Conservation (phyloP, 805 yeast genomes). For the Candida piceae region DNA sequence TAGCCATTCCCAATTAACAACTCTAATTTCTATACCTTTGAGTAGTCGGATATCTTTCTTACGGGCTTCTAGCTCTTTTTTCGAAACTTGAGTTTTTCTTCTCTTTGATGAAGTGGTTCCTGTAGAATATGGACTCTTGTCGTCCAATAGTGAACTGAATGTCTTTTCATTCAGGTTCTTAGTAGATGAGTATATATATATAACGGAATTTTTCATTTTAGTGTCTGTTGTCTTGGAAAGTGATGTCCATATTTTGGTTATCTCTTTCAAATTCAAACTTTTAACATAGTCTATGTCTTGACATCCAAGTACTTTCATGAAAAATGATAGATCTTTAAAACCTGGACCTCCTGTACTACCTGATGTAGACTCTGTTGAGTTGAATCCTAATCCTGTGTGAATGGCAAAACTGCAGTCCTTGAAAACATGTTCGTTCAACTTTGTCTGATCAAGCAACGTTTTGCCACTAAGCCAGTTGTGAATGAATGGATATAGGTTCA, state of each 20-base stretch:
- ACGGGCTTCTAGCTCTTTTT: conserved; percentile 1
- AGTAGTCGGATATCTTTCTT: not conserved
- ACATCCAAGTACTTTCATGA: conserved; percentile 12
- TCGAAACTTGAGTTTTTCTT: too few species aligned
- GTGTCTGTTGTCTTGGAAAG: too few species aligned
- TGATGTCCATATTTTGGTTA: too few species aligned
- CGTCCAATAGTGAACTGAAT: conserved; percentile 3
- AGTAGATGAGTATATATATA: conserved; percentile 6
- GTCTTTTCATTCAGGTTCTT: conserved; percentile 8
- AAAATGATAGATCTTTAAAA: conserved; percentile 6
- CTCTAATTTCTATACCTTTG: conserved; percentile 14
- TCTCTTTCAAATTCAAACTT: not conserved
- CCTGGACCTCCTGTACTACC: conserved; percentile 2
- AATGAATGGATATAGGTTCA: conserved; percentile 42
- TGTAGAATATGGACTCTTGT: too few species aligned
- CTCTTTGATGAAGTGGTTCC: conserved; percentile 1
- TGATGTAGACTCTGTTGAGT: too few species aligned
- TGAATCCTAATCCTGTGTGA: too few species aligned
- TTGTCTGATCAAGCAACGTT: conserved; percentile 36
- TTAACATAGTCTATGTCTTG: conserved; percentile 2
- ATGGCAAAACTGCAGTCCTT: conserved; percentile 32
- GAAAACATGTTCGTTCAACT: conserved; percentile 35
- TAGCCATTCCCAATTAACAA: conserved; percentile 62
- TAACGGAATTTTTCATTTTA: not conserved
- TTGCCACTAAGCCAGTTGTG: conserved; percentile 30